phyloP scores from a whole-genome alignment of 768 basidiomycete species.

The Suillus cothurnatus region DNA sequence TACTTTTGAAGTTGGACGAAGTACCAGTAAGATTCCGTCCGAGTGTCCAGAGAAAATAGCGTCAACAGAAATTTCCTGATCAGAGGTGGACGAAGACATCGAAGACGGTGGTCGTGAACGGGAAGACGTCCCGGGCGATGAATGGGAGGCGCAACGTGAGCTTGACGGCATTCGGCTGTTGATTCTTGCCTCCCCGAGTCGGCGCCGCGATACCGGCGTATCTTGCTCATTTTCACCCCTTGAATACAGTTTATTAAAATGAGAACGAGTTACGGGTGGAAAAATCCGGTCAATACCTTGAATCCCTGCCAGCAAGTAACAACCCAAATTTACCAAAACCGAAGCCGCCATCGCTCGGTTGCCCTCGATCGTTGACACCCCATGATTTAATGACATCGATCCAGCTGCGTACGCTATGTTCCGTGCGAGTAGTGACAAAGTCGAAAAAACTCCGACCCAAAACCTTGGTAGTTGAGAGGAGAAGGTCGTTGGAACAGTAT shows the following conservation, averaged over 20 bases:
- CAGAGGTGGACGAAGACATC: slow-evolving; percentile 4
- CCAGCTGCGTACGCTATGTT: slow-evolving; percentile 68
- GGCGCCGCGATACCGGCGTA: slow-evolving; percentile 32
- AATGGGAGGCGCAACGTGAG: slow-evolving; percentile 12
- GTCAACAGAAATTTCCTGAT: slow-evolving; percentile 58
- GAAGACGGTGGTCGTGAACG: slow-evolving; percentile 19
- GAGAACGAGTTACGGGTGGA: not conserved
- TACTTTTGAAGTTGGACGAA: slow-evolving; percentile 48
- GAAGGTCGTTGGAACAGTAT: slow-evolving; percentile 74
- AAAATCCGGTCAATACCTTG: slow-evolving; percentile 37
- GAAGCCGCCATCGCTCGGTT: slow-evolving; percentile 84
- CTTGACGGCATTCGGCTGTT: slow-evolving; percentile 16
- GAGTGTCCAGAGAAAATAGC: slow-evolving; percentile 87
- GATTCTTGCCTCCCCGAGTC: slow-evolving; percentile 19
- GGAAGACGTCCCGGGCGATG: not conserved
- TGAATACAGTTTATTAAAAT: slow-evolving; percentile 4
- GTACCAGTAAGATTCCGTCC: slow-evolving; percentile 80
- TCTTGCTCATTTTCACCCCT: slow-evolving; percentile 32
- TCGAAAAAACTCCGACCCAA: slow-evolving; percentile 75
- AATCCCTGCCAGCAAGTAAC: slow-evolving; percentile 60
- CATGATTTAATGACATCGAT: slow-evolving; percentile 78
- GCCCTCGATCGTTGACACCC: slow-evolving; percentile 83
- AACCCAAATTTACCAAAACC: slow-evolving; percentile 75
- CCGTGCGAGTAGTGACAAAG: slow-evolving; percentile 67
- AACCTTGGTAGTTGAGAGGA: slow-evolving; percentile 58